These are phyloP conservation scores for Casuarina cunninghamiana DNA, from an alignment of 306 rosid genomes.

Conservation along the genomic window DNA sequence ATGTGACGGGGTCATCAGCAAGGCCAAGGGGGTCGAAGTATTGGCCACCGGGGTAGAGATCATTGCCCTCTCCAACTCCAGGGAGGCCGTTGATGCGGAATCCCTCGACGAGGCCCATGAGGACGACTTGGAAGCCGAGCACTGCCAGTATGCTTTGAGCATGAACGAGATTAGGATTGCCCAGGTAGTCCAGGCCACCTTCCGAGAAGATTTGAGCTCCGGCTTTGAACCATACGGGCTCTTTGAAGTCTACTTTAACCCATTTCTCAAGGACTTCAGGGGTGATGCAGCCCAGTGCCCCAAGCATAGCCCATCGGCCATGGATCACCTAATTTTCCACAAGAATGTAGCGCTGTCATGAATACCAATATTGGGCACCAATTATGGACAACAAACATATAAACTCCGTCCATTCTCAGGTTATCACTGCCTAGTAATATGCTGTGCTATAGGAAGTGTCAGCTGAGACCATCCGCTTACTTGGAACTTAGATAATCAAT, in stretches of 20 bases:
- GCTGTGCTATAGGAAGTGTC: no score
- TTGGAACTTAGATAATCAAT: no score
- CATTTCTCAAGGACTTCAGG: constrained; percentile 78
- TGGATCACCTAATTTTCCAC: constrained; percentile 66
- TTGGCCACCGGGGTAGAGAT: constrained; percentile 88
- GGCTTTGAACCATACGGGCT: constrained; percentile 95
- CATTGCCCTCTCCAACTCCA: constrained; percentile 83
- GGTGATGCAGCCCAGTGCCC: constrained; percentile 89
- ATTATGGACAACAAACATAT: background rate
- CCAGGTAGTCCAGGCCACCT: constrained; percentile 87
- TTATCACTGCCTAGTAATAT: no score
- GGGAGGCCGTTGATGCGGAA: constrained; percentile 87
- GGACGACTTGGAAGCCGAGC: constrained; percentile 71
- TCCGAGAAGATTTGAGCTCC: constrained; percentile 89
- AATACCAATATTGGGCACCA: background rate
- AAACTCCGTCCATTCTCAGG: no score
- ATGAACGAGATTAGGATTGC: constrained; percentile 89
- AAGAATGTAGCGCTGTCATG: background rate
- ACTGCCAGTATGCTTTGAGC: constrained; percentile 93
- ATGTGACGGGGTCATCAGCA: constrained; percentile 80
- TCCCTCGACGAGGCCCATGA: constrained; percentile 92
- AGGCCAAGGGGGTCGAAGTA: constrained; percentile 94
- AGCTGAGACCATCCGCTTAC: no score
- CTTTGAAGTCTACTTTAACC: constrained; percentile 78
- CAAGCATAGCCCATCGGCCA: constrained; percentile 97